Evolutionary conservation across 2,329 filamentous ascomycete genomes (phyloP).

Genomic region (Leptographium galeiforme): DNA sequence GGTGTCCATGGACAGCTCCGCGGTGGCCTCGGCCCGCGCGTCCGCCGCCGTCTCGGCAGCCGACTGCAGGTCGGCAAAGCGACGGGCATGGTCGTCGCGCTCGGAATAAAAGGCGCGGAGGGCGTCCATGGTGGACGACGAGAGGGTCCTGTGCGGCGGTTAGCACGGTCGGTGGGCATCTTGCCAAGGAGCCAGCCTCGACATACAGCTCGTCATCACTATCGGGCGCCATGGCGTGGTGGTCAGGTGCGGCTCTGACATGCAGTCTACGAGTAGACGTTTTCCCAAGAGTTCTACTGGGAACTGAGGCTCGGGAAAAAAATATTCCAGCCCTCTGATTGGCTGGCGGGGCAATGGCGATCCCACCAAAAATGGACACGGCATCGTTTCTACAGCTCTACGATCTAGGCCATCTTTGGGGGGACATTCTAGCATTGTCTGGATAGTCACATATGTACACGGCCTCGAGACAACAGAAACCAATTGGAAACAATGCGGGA

Average conservation of each 20-base stretch:
- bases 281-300: no score
- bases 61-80: conserved; percentile 54
- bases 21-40: background rate
- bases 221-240: conserved; percentile 13
- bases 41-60: conserved; percentile 39
- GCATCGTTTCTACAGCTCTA: no score
- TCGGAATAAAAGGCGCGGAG: conserved; percentile 63
- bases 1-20: conserved; percentile 45
- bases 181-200: background rate
- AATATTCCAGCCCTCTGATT: background rate
- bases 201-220: conserved; percentile 37
- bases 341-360: background rate
- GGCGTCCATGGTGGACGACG: conserved; percentile 51
- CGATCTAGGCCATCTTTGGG: no score
- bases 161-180: background rate
- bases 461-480: conserved; percentile 7
- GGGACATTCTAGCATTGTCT: background rate
- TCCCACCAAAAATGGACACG: background rate
- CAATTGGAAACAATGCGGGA: background rate
- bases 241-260: background rate
- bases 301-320: background rate
- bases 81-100: conserved; percentile 49
- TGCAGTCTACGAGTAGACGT: no score
- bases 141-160: conserved; percentile 38
- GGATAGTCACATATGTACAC: conserved; percentile 5